Conservation (phyloP, 352 stramenopile genomes). For the Globisporangium takayamanum region DNA sequence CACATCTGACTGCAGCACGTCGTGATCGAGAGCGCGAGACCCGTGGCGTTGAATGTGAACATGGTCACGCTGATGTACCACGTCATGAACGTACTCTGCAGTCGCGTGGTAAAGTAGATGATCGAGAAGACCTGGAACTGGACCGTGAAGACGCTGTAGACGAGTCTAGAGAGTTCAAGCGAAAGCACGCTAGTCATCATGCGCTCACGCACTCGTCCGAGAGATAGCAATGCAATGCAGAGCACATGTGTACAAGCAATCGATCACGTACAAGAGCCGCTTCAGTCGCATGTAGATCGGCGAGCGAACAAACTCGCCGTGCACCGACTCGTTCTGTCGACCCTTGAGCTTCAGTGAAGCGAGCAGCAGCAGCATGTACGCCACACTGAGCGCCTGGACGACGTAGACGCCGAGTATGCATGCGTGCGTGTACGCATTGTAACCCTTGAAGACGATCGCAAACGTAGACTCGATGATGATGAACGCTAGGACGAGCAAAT, state of each 20-base stretch:
- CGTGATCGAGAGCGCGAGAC: conserved; percentile 31
- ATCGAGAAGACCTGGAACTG: conserved; percentile 39
- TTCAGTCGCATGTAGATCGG: conserved; percentile 51
- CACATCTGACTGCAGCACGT: conserved; percentile 46
- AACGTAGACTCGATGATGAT: conserved; percentile 19
- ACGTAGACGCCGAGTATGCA: conserved; percentile 34
- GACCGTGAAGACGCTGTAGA: conserved; percentile 43
- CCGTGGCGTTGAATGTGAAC: conserved; percentile 31
- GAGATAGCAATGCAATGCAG: too few species aligned
- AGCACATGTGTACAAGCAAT: too few species aligned
- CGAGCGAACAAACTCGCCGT: conserved; percentile 42
- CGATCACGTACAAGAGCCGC: conserved; percentile 27
- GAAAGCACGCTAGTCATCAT: too few species aligned
- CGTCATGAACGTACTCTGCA: background rate
- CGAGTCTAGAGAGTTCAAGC: conserved; percentile 8
- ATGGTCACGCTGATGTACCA: conserved; percentile 33
- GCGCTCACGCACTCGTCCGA: too few species aligned
- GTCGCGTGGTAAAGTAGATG: conserved; percentile 30
- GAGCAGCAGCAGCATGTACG: conserved; percentile 36
- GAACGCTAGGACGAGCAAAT: conserved; percentile 24
- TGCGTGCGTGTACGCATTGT: conserved; percentile 28
- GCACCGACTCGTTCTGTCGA: conserved; percentile 43
- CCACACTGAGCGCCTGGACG: conserved; percentile 35
- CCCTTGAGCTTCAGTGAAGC: conserved; percentile 37
- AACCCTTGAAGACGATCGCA: conserved; percentile 17